Conservation (phyloP, 2,329 filamentous ascomycete genomes). For the Daldinia eschscholtzii region DNA sequence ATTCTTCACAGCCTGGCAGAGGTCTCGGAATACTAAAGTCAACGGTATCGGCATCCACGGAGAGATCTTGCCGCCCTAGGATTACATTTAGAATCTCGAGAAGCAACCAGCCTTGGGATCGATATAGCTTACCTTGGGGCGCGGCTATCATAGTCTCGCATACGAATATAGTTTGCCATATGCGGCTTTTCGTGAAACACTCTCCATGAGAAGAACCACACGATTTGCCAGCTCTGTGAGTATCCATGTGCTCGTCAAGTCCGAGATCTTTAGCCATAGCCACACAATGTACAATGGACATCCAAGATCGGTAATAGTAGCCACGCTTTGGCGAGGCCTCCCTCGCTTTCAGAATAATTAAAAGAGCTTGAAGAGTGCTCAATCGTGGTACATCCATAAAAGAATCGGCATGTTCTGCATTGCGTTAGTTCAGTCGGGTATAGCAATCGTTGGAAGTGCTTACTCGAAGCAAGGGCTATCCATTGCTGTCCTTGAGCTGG, state of each 20-base stretch:
- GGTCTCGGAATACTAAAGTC: conserved; percentile 77
- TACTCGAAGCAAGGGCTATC: conserved; percentile 89
- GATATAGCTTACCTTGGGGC: conserved; percentile 78
- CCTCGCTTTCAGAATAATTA: conserved; percentile 89
- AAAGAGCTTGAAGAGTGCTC: conserved; percentile 90
- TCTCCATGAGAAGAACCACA: conserved; percentile 80
- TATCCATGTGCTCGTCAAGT: conserved; percentile 85
- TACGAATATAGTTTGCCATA: conserved; percentile 90
- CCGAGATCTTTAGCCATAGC: conserved; percentile 94
- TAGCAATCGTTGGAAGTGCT: conserved; percentile 41
- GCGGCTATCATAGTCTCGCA: conserved; percentile 94
- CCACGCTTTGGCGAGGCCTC: conserved; percentile 93
- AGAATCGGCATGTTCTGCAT: conserved; percentile 84
- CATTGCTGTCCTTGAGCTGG: conserved; percentile 89
- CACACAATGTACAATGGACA: conserved; percentile 90
- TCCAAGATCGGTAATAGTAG: conserved; percentile 98
- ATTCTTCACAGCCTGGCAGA: conserved; percentile 75
- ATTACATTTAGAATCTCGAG: conserved; percentile 35
- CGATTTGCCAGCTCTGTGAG: conserved; percentile 77
- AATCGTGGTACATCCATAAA: conserved; percentile 93
- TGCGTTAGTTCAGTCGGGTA: conserved; percentile 46
- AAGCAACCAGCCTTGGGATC: not conserved
- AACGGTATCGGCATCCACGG: conserved; percentile 80
- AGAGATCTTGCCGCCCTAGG: conserved; percentile 80
- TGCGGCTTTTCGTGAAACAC: conserved; percentile 84